Evolutionary conservation across 257 asterid genomes (phyloP).

Genomic region (Echites panduratus): DNA sequence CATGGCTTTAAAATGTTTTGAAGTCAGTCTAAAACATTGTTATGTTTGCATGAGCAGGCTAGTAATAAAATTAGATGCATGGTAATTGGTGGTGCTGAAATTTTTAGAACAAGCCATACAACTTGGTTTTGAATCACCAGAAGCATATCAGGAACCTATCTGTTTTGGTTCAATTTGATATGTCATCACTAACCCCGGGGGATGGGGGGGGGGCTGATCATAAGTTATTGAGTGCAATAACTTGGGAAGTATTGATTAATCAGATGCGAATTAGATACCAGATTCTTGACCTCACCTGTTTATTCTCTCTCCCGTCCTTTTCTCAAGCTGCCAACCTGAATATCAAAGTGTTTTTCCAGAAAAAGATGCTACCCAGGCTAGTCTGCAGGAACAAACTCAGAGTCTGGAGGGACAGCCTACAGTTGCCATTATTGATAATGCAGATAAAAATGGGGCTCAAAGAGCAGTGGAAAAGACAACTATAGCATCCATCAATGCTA

Average conservation of each 20-base stretch:
- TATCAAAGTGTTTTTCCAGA: not conserved
- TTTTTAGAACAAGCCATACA: not conserved
- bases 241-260: not conserved
- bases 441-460: conserved; percentile 18
- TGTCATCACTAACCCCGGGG: not conserved
- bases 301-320: not conserved
- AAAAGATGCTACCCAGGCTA: not conserved
- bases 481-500: conserved; percentile 18
- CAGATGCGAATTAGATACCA: not conserved
- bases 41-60: not conserved
- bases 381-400: not conserved
- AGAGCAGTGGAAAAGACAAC: conserved; percentile 14
- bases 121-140: not conserved
- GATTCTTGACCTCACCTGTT: not conserved
- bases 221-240: not conserved
- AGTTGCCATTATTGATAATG: not conserved
- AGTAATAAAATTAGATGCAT: not conserved
- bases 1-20: not conserved
- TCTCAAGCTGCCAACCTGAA: not conserved
- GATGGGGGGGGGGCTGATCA: not conserved
- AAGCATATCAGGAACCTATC: not conserved
- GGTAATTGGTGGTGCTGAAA: not conserved
- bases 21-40: not conserved
- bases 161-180: not conserved
- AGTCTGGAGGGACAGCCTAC: conserved; percentile 19